Conservation (phyloP, 352 stramenopile species). For the Globisporangium cystogenes region DNA sequence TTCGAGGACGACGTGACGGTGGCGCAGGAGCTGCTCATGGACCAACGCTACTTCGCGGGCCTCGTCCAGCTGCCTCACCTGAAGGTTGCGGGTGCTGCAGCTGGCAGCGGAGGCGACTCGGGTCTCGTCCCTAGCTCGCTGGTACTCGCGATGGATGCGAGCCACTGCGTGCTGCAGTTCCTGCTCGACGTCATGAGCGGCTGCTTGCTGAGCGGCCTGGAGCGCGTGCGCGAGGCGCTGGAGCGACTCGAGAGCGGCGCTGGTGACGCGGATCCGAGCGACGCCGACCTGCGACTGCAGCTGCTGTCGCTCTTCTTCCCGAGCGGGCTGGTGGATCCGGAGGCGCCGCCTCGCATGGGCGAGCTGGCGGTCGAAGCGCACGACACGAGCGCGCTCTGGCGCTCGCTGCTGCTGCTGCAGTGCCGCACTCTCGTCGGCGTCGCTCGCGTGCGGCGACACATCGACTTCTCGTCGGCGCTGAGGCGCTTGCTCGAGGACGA, state of each 20-base stretch:
- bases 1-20: constrained; percentile 25
- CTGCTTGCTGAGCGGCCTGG: constrained; percentile 51
- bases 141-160: constrained; percentile 9
- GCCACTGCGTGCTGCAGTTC: constrained; percentile 39
- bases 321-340: constrained; percentile 21
- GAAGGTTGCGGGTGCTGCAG: background rate
- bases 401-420: constrained; percentile 35
- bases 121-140: background rate
- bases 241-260: background rate
- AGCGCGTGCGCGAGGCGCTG: constrained; percentile 28
- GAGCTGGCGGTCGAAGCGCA: constrained; percentile 41
- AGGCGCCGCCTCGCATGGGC: constrained; percentile 26
- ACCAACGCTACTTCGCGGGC: constrained; percentile 11
- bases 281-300: constrained; percentile 2
- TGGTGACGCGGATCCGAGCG: background rate
- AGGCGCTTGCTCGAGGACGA: constrained; percentile 14
- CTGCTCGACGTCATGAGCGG: constrained; percentile 38
- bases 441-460: background rate
- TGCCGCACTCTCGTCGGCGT: constrained; percentile 13
- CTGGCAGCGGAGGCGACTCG: background rate
- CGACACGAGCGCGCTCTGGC: constrained; percentile 38
- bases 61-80: background rate
- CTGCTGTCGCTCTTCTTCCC: constrained; percentile 34
- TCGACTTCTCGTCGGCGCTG: background rate
- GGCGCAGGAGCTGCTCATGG: constrained; percentile 33